phyloP scores from a whole-genome alignment of 148 eudicot genomes.

The Camellia sinensis region DNA sequence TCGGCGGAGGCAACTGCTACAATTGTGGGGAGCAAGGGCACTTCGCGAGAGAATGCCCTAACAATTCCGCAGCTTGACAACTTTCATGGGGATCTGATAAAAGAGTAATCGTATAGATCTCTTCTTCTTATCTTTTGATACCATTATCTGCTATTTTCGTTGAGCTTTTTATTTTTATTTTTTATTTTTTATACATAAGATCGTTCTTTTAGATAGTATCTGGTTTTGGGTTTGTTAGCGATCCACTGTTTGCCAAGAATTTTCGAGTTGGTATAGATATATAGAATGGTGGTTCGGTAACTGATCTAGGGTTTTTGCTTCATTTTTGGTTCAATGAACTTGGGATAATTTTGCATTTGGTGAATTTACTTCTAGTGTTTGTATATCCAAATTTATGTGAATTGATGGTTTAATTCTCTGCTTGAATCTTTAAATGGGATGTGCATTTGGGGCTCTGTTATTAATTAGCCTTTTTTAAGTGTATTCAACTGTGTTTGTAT shows the following conservation, averaged over 20 bases:
- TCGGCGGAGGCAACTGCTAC: constrained; percentile 24
- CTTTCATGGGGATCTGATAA: not conserved
- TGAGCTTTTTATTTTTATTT: constrained; percentile 3
- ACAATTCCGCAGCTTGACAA: not conserved
- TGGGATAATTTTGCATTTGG: not conserved
- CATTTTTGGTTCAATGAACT: constrained; percentile 1
- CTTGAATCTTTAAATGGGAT: not conserved
- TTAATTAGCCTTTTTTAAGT: not conserved
- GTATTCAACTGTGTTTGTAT: not conserved
- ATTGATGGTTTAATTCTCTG: constrained; percentile 12
- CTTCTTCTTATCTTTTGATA: not conserved
- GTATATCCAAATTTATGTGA: not conserved
- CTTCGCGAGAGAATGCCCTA: constrained; percentile 53
- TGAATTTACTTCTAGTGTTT: not conserved
- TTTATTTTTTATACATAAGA: constrained; percentile 14
- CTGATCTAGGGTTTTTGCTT: constrained; percentile 1
- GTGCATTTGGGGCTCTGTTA: not conserved
- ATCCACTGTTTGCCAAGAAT: not conserved
- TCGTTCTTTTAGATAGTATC: constrained; percentile 6
- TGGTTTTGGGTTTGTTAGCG: not conserved
- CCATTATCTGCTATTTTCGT: not conserved
- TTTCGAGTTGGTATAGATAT: constrained; percentile 8
- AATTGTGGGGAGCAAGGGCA: constrained; percentile 46
- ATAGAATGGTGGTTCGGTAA: not conserved
- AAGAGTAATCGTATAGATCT: constrained; percentile 15